phyloP scores from a whole-genome alignment of 2,329 filamentous ascomycete genomes.

The Orbilia ellipsospora region DNA sequence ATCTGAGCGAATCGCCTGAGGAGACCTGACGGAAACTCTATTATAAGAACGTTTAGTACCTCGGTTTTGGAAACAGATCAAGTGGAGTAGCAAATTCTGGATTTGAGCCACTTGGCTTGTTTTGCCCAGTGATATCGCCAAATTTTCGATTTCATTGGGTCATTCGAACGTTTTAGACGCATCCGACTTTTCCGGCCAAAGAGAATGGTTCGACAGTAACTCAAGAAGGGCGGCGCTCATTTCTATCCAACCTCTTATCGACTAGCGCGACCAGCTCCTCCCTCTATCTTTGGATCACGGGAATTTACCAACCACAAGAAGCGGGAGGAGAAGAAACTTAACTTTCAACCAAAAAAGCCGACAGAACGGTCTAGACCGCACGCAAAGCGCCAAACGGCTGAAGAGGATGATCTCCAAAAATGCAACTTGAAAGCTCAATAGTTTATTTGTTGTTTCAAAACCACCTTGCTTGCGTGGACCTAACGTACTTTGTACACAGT shows the following conservation, averaged over 20 bases:
- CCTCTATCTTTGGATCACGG: constrained; percentile 34
- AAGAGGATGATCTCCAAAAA: constrained; percentile 29
- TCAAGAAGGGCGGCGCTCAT: too few relatives aligned
- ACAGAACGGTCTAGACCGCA: constrained; percentile 39
- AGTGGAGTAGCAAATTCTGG: constrained; percentile 16
- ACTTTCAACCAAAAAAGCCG: constrained; percentile 37
- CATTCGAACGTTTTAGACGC: too few relatives aligned
- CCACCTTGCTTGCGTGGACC: not conserved
- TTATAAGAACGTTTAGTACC: constrained; percentile 19
- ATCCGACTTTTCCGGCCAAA: constrained; percentile 16
- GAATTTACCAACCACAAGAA: constrained; percentile 31
- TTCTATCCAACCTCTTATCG: constrained; percentile 5
- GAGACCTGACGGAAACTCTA: constrained; percentile 7
- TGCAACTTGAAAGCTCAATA: constrained; percentile 26
- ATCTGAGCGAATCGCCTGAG: constrained; percentile 4
- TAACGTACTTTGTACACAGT: not conserved
- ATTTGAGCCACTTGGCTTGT: constrained; percentile 16
- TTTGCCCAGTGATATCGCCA: not conserved
- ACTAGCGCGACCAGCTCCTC: constrained; percentile 11
- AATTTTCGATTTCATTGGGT: not conserved
- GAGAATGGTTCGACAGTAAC: not conserved
- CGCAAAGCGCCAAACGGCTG: constrained; percentile 28
- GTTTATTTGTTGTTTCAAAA: not conserved
- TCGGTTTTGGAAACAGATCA: constrained; percentile 8
- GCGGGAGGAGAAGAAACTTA: constrained; percentile 8